A percentile compares a stretch with the other conserved stretches of the same genome.
These are phyloP conservation scores for Fusarium setosum DNA, from an alignment of 2,329 filamentous ascomycete genomes.

Conservation along the genomic window DNA sequence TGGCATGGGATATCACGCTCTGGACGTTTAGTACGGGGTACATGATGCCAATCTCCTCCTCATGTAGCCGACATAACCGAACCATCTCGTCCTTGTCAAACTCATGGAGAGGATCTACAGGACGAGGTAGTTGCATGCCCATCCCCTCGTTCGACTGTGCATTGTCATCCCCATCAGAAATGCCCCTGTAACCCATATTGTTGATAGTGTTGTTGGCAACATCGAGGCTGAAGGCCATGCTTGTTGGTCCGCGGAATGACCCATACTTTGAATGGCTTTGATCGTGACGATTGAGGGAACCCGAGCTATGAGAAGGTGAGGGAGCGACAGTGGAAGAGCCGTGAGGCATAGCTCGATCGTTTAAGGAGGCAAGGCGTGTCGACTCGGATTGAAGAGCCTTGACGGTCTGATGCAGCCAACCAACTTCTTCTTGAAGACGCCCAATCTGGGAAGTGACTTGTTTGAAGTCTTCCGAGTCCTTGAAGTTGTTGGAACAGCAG, in stretches of 20 bases:
- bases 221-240: constrained; percentile 85
- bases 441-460: constrained; percentile 80
- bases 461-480: constrained; percentile 92
- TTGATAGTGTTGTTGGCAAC: constrained; percentile 88
- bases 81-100: constrained; percentile 83
- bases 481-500: constrained; percentile 82
- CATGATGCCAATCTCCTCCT: constrained; percentile 93
- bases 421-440: constrained; percentile 85
- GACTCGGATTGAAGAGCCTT: constrained; percentile 72
- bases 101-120: constrained; percentile 81
- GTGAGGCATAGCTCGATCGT: constrained; percentile 55
- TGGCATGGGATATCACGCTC: constrained; percentile 76
- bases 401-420: constrained; percentile 78
- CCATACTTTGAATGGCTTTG: constrained; percentile 65
- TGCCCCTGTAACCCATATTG: constrained; percentile 85
- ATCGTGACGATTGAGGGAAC: constrained; percentile 53
- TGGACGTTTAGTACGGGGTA: constrained; percentile 87
- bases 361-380: constrained; percentile 56
- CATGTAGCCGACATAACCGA: constrained; percentile 81
- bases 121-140: constrained; percentile 45
- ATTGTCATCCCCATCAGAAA: constrained; percentile 72
- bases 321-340: constrained; percentile 50
- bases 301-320: constrained; percentile 56
- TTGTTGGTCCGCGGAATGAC: constrained; percentile 86
- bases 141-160: constrained; percentile 47